Conservation (phyloP, 129 eudicot species). For the Daucus carota region DNA sequence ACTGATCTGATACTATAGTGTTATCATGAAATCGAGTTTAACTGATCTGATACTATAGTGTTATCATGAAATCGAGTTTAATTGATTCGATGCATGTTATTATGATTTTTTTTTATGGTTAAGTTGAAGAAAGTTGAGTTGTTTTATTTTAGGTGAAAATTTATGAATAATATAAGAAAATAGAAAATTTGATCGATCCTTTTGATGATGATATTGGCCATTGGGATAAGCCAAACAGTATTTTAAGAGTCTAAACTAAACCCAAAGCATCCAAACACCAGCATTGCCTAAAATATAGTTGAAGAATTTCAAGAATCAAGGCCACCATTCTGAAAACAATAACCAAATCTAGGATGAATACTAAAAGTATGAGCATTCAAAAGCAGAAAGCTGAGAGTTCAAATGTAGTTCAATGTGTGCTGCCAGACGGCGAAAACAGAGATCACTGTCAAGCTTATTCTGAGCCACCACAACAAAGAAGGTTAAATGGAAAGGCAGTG, state of each 20-base stretch:
- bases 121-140: not conserved
- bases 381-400: slow-evolving; percentile 1
- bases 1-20: no score
- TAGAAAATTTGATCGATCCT: not conserved
- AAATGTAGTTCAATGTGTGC: slow-evolving; percentile 14
- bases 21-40: no score
- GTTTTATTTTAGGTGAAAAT: not conserved
- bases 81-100: no score
- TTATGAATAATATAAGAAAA: not conserved
- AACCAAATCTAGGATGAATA: slow-evolving; percentile 4
- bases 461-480: not conserved
- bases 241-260: not conserved
- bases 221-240: not conserved
- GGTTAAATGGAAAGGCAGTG: not conserved
- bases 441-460: not conserved
- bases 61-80: no score
- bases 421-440: slow-evolving; percentile 1
- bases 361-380: not conserved
- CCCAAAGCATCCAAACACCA: slow-evolving; percentile 5
- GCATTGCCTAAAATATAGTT: not conserved
- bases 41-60: no score
- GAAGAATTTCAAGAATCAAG: not conserved
- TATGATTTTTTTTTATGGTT: not conserved
- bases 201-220: not conserved
- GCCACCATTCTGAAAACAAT: not conserved